Evolutionary conservation across 768 basidiomycete genomes (phyloP).

Genomic region (Termitomyces sp.): DNA sequence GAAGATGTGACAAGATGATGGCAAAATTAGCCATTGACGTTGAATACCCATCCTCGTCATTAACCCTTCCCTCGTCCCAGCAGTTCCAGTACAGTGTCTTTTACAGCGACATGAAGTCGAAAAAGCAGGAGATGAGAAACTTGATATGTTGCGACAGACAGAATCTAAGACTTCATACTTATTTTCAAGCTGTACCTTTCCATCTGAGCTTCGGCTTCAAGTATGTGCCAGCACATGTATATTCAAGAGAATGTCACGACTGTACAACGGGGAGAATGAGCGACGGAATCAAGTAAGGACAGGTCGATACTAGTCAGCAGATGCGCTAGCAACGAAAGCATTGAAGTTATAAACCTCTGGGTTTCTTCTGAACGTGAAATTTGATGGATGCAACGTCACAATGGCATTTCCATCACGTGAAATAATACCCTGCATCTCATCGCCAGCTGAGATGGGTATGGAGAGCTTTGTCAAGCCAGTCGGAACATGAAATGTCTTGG

Average conservation of each 20-base stretch:
- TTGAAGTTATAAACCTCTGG: conserved; percentile 70
- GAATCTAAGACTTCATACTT: conserved; percentile 93
- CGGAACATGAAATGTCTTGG: conserved; percentile 41
- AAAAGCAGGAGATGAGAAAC: conserved; percentile 87
- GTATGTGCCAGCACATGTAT: background rate
- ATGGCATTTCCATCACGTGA: conserved; percentile 40
- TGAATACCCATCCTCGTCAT: too few relatives aligned
- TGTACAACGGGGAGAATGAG: background rate
- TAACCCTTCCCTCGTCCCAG: too few relatives aligned
- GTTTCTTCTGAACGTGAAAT: conserved; percentile 47
- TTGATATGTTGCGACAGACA: conserved; percentile 88
- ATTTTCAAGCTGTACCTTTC: conserved; percentile 53
- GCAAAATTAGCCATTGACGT: too few relatives aligned
- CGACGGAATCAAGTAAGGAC: background rate
- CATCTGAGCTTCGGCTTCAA: background rate
- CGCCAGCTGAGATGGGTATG: conserved; percentile 46
- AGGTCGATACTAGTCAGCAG: conserved; percentile 14
- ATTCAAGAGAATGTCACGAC: background rate
- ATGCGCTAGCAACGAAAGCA: conserved; percentile 48
- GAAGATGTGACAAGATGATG: too few relatives aligned
- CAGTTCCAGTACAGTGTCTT: conserved; percentile 95
- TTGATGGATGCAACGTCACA: conserved; percentile 39
- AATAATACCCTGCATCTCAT: conserved; percentile 44
- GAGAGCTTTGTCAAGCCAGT: conserved; percentile 61
- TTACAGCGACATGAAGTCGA: conserved; percentile 87